Evolutionary conservation across 164 flowering plant species (phyloP).

Genomic region (Buxus sempervirens): DNA sequence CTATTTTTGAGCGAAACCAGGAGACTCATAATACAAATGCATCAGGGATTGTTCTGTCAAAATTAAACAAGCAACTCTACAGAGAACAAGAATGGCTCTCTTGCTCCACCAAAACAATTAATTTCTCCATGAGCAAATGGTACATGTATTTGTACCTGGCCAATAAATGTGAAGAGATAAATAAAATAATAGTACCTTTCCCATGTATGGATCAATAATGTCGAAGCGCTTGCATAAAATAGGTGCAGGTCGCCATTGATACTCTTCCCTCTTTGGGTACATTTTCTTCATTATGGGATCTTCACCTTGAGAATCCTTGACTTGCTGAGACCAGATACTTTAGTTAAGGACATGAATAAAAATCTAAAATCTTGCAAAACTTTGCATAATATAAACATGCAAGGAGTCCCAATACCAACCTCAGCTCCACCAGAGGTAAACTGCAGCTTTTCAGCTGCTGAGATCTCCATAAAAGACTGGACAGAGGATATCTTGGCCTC

Average conservation of each 20-base stretch:
- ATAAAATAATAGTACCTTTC: conserved; percentile 52
- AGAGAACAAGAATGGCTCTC: conserved; percentile 1
- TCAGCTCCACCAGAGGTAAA: conserved; percentile 72
- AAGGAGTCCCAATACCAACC: conserved; percentile 31
- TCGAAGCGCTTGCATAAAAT: conserved; percentile 95
- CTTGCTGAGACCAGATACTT: conserved; percentile 35
- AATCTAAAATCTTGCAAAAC: conserved; percentile 2
- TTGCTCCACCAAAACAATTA: neutral
- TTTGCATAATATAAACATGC: neutral
- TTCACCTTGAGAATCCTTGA: conserved; percentile 32
- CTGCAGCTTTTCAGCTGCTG: conserved; percentile 43
- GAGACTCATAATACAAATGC: neutral
- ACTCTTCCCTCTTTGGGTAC: conserved; percentile 77
- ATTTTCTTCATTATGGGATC: conserved; percentile 33
- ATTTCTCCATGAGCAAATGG: neutral
- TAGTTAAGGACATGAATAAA: conserved; percentile 4
- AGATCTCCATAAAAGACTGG: conserved; percentile 34
- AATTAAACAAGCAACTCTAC: neutral
- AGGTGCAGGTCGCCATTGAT: conserved; percentile 90
- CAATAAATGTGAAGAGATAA: neutral
- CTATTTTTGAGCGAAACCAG: neutral
- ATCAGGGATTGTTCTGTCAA: neutral
- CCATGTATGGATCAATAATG: conserved; percentile 83
- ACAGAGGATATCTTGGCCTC: conserved; percentile 24
- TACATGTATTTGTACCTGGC: neutral